Evolutionary conservation across 2,329 filamentous ascomycete species (phyloP).

Genomic region (Phaeosphaeriaceae sp.): DNA sequence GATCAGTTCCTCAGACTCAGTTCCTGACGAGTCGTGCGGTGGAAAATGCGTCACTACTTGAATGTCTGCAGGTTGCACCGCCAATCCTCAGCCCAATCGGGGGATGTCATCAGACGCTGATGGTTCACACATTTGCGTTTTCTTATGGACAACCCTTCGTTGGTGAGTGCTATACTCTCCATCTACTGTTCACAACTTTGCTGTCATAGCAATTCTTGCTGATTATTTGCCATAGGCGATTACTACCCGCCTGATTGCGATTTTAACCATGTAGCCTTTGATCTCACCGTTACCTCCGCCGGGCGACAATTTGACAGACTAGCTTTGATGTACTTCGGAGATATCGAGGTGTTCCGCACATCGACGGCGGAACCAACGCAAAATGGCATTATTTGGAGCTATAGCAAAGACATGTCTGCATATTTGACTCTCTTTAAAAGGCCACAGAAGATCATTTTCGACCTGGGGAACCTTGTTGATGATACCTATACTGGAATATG

Average conservation of each 20-base stretch:
- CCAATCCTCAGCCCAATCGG: constrained; percentile 63
- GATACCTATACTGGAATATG: constrained; percentile 74
- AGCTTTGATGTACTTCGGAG: constrained; percentile 75
- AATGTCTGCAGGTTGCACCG: constrained; percentile 73
- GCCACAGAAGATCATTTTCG: constrained; percentile 78
- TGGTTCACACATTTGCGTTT: constrained; percentile 72
- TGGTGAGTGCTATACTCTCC: constrained; percentile 54
- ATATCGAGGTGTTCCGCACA: constrained; percentile 82
- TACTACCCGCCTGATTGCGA: constrained; percentile 71
- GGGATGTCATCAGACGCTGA: constrained; percentile 64
- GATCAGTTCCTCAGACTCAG: constrained; percentile 14
- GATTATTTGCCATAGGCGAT: constrained; percentile 52
- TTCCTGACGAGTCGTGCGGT: constrained; percentile 28
- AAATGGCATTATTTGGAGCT: constrained; percentile 75
- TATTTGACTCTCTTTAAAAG: constrained; percentile 72
- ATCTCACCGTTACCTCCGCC: constrained; percentile 73
- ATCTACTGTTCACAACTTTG: too few species aligned
- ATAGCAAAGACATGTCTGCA: constrained; percentile 78
- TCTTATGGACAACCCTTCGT: constrained; percentile 79
- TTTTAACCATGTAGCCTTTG: constrained; percentile 78
- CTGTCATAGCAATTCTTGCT: background rate
- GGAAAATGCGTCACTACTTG: constrained; percentile 51
- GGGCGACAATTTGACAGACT: constrained; percentile 80
- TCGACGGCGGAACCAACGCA: constrained; percentile 79
- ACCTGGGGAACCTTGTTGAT: constrained; percentile 73